Percentiles rank a stretch among this genome's conserved stretches.
Conservation (phyloP, 495 filamentous ascomycete species). For the Podospora sp. region DNA sequence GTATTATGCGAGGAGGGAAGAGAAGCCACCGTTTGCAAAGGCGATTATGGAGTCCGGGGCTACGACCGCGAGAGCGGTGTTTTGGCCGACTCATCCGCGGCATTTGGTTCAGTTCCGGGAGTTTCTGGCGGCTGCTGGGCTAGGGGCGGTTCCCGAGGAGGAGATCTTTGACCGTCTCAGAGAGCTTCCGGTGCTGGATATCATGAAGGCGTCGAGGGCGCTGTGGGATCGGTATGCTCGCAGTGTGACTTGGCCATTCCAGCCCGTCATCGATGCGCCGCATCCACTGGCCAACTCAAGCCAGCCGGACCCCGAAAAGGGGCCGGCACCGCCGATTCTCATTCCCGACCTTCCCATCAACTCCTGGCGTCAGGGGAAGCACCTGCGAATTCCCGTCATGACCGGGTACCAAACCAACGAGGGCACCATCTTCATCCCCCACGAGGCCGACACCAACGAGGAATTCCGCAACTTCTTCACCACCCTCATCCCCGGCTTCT, state of each 20-base stretch:
- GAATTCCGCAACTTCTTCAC: slow-evolving; percentile 61
- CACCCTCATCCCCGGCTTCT: slow-evolving; percentile 56
- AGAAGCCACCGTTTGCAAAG: slow-evolving; percentile 56
- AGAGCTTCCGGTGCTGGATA: slow-evolving; percentile 44
- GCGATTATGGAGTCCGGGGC: slow-evolving; percentile 67
- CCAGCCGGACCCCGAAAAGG: slow-evolving; percentile 2
- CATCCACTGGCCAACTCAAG: slow-evolving; percentile 33
- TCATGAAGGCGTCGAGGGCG: slow-evolving; percentile 52
- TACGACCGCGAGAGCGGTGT: slow-evolving; percentile 62
- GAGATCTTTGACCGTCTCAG: slow-evolving; percentile 57
- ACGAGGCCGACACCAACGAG: slow-evolving; percentile 41
- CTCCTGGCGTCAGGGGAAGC: slow-evolving; percentile 54
- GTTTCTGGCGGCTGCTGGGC: slow-evolving; percentile 53
- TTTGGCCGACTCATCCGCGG: slow-evolving; percentile 56
- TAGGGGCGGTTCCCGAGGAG: slow-evolving; percentile 43
- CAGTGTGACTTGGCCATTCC: slow-evolving; percentile 66
- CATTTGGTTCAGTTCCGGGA: slow-evolving; percentile 62
- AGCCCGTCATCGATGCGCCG: slow-evolving; percentile 64
- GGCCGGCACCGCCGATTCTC: slow-evolving; percentile 36
- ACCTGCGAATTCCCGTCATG: slow-evolving; percentile 62
- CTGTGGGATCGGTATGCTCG: slow-evolving; percentile 58
- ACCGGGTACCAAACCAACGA: slow-evolving; percentile 70
- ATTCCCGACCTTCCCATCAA: slow-evolving; percentile 60
- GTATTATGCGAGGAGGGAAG: slow-evolving; percentile 43
- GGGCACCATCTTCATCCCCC: slow-evolving; percentile 61